Conservation (phyloP, 805 yeast species). For the Dipodascus geniculatus region DNA sequence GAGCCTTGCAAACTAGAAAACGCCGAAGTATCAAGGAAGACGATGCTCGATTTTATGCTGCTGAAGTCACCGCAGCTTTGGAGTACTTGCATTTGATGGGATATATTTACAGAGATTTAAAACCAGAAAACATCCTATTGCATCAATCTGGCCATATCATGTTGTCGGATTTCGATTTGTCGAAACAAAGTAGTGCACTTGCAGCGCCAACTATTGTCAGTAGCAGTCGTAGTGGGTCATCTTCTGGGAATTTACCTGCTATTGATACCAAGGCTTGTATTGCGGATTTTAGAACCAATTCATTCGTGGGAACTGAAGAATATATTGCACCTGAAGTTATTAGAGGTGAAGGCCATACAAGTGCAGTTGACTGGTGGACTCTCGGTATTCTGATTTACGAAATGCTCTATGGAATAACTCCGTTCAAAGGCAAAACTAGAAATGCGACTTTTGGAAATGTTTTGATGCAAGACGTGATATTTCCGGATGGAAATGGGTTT, state of each 20-base stretch:
- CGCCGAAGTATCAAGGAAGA: conserved; percentile 75
- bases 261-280: conserved; percentile 91
- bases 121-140: conserved; percentile 87
- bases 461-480: conserved; percentile 69
- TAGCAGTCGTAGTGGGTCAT: conserved; percentile 19
- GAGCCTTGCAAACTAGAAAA: conserved; percentile 86
- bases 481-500: conserved; percentile 30
- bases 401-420: conserved; percentile 93
- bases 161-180: conserved; percentile 92
- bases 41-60: conserved; percentile 89
- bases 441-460: conserved; percentile 84
- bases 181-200: conserved; percentile 71
- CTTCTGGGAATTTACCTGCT: conserved; percentile 41
- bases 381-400: conserved; percentile 86
- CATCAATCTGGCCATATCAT: conserved; percentile 98
- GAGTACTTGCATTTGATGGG: conserved; percentile 81
- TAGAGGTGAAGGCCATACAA: conserved; percentile 92
- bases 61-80: conserved; percentile 86
- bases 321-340: conserved; percentile 98
- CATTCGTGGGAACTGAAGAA: conserved; percentile 98
- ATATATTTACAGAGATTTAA: conserved; percentile 87
- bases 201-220: conserved; percentile 63
- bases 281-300: conserved; percentile 92
- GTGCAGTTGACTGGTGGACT: conserved; percentile 99
- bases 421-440: conserved; percentile 85